Conservation (phyloP, 106 monocot species). For the Dendrobium huoshanense region DNA sequence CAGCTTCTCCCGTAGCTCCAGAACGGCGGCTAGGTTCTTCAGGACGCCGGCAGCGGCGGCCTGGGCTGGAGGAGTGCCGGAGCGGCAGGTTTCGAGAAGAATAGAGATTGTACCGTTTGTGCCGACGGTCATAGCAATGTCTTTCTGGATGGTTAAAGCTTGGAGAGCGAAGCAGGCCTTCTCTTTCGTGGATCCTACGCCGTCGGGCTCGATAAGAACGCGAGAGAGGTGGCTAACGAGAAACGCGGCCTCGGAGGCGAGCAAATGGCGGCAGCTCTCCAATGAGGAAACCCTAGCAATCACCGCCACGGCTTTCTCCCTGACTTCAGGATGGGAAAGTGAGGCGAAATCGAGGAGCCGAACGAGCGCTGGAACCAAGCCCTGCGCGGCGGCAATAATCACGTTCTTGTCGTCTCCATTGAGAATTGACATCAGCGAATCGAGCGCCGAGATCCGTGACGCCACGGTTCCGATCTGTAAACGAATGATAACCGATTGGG, state of each 20-base stretch:
- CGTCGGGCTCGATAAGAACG: slow-evolving; percentile 60
- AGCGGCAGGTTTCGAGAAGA: slow-evolving; percentile 53
- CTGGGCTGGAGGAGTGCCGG: slow-evolving; percentile 57
- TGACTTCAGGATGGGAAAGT: slow-evolving; percentile 8
- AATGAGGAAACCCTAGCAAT: slow-evolving; percentile 44
- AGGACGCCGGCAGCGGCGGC: slow-evolving; percentile 62
- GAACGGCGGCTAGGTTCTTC: slow-evolving; percentile 53
- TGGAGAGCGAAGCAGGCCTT: slow-evolving; percentile 53
- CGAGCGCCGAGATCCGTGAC: slow-evolving; percentile 28
- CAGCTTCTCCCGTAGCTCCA: slow-evolving; percentile 40
- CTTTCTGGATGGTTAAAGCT: slow-evolving; percentile 37
- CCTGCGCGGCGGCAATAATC: slow-evolving; percentile 29
- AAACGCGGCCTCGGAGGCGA: slow-evolving; percentile 36
- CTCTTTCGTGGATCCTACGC: slow-evolving; percentile 27
- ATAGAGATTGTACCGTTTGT: slow-evolving; percentile 47
- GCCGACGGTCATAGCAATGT: slow-evolving; percentile 52
- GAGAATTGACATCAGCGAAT: slow-evolving; percentile 27
- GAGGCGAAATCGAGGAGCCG: slow-evolving; percentile 44
- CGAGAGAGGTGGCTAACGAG: slow-evolving; percentile 58
- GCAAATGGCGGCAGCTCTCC: slow-evolving; percentile 41
- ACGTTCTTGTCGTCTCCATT: slow-evolving; percentile 44
- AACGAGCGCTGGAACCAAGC: slow-evolving; percentile 37
- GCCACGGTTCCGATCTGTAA: slow-evolving; percentile 49
- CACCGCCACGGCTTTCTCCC: slow-evolving; percentile 38
- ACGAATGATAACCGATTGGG: slow-evolving; percentile 33